These are phyloP conservation scores for Leavenworthia alabamica DNA, from an alignment of 345 rosid species.

Conservation along the genomic window DNA sequence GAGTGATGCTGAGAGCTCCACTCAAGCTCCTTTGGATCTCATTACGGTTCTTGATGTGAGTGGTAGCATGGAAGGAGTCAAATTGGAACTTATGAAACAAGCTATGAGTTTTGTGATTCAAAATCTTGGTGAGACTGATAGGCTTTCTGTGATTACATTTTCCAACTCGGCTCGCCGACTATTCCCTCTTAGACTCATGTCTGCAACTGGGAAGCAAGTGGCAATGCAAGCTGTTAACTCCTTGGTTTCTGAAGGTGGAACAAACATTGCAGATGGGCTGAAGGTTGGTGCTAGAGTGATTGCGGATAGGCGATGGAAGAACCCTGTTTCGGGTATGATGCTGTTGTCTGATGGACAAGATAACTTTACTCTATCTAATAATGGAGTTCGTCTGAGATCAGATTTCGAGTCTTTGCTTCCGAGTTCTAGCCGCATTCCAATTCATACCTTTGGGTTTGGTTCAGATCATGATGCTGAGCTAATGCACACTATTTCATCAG, in stretches of 20 bases:
- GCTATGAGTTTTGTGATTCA: constrained; percentile 90
- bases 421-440: constrained; percentile 48
- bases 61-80: constrained; percentile 90
- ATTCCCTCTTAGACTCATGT: constrained; percentile 69
- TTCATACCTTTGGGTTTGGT: constrained; percentile 92
- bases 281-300: constrained; percentile 73
- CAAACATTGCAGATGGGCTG: constrained; percentile 87
- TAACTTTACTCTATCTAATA: constrained; percentile 43
- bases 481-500: constrained; percentile 74
- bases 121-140: constrained; percentile 74
- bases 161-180: constrained; percentile 72
- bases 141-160: constrained; percentile 85
- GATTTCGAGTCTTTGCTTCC: constrained; percentile 59
- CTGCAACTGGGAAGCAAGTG: constrained; percentile 59
- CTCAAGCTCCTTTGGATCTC: constrained; percentile 82
- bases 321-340: constrained; percentile 73
- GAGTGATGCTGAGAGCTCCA: constrained; percentile 19
- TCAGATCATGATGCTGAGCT: constrained; percentile 79
- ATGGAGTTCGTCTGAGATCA: constrained; percentile 25
- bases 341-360: constrained; percentile 89
- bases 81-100: constrained; percentile 69
- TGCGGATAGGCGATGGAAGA: constrained; percentile 64
- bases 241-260: constrained; percentile 68
- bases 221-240: constrained; percentile 74
- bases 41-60: constrained; percentile 91